Conservation (phyloP, 2,329 filamentous ascomycete species). For the Colletotrichum gloeosporioides region DNA sequence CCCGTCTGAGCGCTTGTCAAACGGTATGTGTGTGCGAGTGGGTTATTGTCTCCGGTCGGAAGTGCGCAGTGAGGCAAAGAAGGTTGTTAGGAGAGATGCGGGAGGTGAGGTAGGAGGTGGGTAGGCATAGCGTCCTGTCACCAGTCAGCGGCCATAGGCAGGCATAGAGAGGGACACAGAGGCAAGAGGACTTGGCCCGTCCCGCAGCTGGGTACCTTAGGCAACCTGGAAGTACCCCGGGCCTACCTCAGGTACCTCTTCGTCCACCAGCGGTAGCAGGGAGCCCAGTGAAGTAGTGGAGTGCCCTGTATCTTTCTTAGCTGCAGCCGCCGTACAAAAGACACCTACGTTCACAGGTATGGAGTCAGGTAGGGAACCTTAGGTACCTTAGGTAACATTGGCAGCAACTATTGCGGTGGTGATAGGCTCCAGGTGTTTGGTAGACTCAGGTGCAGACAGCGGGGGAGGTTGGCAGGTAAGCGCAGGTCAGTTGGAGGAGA, state of each 20-base stretch:
- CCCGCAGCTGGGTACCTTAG: neutral
- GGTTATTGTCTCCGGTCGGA: slow-evolving; percentile 11
- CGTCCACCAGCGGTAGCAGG: neutral
- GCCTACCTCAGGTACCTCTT: neutral
- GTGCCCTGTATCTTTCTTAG: neutral
- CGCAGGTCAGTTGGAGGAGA: neutral
- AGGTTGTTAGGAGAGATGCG: slow-evolving; percentile 2
- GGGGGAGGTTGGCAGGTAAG: neutral
- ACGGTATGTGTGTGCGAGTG: slow-evolving; percentile 18
- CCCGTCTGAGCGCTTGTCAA: slow-evolving; percentile 23
- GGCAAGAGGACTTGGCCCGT: neutral
- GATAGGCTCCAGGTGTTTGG: neutral
- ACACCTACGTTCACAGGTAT: neutral
- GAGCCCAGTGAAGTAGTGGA: neutral
- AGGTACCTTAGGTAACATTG: neutral
- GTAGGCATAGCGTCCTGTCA: neutral
- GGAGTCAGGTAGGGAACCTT: neutral
- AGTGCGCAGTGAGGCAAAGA: slow-evolving; percentile 7
- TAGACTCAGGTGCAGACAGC: neutral
- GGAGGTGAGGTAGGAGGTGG: slow-evolving; percentile 5
- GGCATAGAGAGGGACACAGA: neutral
- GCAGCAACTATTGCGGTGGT: neutral
- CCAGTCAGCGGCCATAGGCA: neutral
- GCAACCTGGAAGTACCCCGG: neutral
- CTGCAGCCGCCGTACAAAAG: neutral